Evolutionary conservation across 257 asterid species (phyloP).

Genomic region (Solanum bulbocastanum): DNA sequence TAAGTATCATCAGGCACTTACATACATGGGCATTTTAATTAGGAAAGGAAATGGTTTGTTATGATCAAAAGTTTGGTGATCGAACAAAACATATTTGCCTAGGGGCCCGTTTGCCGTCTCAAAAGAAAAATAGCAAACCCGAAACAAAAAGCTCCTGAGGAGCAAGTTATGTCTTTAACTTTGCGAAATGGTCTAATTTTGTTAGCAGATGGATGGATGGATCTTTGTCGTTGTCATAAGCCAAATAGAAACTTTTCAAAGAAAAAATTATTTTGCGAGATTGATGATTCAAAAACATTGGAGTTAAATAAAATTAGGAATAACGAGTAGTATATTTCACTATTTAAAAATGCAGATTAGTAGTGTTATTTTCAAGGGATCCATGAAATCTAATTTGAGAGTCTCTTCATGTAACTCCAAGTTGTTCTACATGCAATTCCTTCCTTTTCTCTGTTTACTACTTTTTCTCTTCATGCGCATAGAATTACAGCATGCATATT

Average conservation of each 20-base stretch:
- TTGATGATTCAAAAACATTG: background rate
- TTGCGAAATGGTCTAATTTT: background rate
- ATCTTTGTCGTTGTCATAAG: background rate
- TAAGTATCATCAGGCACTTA: background rate
- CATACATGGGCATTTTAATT: background rate
- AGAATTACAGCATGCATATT: background rate
- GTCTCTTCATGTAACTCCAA: background rate
- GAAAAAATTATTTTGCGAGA: background rate
- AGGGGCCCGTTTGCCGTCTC: background rate
- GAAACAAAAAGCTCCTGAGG: background rate
- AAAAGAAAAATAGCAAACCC: background rate
- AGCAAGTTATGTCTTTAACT: background rate
- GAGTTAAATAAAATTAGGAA: no score
- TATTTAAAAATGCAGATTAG: background rate
- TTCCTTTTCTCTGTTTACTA: background rate
- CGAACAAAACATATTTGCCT: background rate
- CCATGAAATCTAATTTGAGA: background rate
- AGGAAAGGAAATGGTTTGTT: background rate
- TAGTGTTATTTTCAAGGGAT: background rate
- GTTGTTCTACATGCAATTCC: background rate
- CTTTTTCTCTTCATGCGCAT: background rate
- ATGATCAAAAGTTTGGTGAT: background rate
- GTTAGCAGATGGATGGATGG: background rate
- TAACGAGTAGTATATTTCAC: background rate
- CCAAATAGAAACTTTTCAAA: background rate